phyloP scores from a whole-genome alignment of 441 rosid genomes.

The Dalechampia spathulata region DNA sequence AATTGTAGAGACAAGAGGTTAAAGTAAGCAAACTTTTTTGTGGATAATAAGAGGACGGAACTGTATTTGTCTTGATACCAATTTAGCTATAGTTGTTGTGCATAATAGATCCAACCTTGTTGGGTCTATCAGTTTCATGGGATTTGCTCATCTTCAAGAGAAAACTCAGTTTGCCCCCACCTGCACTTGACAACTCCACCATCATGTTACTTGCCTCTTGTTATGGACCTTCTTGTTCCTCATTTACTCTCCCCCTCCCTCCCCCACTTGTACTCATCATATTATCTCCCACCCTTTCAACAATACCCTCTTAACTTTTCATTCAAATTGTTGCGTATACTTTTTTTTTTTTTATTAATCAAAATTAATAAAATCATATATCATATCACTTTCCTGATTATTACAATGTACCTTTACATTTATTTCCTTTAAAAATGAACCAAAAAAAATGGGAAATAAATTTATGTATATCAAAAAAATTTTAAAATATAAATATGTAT shows the following conservation, averaged over 20 bases:
- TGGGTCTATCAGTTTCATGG: conserved; percentile 53
- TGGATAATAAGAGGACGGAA: conserved; percentile 40
- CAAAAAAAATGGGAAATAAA: no score
- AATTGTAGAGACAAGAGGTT: conserved; percentile 31
- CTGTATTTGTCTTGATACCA: conserved; percentile 38
- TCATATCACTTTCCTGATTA: no score
- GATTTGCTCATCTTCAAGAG: conserved; percentile 32
- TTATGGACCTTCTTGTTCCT: conserved; percentile 36
- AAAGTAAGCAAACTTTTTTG: conserved; percentile 34
- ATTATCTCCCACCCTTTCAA: conserved; percentile 1
- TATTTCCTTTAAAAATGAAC: no score
- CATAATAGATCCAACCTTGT: conserved; percentile 39
- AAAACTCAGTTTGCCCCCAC: conserved; percentile 21
- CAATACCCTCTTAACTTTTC: no score
- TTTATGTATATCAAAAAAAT: no score
- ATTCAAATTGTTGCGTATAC: no score
- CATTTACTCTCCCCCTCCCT: conserved; percentile 13
- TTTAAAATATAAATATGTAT: no score
- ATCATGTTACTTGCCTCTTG: conserved; percentile 48
- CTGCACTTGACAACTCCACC: conserved; percentile 51
- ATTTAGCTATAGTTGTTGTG: conserved; percentile 14
- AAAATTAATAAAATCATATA: no score
- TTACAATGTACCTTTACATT: no score
- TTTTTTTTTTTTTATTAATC: no score
- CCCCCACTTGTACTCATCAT: conserved; percentile 11